Evolutionary conservation across 805 yeast genomes (phyloP).

Genomic region (Lachancea waltii): DNA sequence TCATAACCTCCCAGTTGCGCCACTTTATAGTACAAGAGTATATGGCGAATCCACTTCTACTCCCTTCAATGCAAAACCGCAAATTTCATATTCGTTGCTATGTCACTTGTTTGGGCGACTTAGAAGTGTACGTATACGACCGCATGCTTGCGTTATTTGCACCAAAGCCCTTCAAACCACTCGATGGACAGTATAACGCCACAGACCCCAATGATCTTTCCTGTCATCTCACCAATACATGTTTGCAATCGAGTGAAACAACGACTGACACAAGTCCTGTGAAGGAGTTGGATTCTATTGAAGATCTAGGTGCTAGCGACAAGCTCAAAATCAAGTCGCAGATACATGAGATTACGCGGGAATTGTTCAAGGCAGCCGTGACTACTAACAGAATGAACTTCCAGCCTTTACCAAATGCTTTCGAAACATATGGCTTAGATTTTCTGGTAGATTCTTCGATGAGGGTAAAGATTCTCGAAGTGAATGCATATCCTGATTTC

Average conservation of each 20-base stretch:
- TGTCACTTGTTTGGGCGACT: constrained; percentile 65
- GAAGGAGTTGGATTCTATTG: constrained; percentile 54
- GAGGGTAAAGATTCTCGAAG: constrained; percentile 64
- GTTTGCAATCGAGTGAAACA: constrained; percentile 58
- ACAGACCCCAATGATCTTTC: constrained; percentile 39
- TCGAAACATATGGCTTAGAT: constrained; percentile 87
- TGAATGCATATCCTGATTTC: constrained; percentile 93
- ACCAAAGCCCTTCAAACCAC: constrained; percentile 39
- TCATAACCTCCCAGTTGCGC: constrained; percentile 79
- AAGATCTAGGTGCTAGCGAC: constrained; percentile 35
- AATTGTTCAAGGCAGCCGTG: constrained; percentile 74
- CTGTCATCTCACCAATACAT: constrained; percentile 91
- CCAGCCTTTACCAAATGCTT: constrained; percentile 71
- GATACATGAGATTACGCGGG: constrained; percentile 57
- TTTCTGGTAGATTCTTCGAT: constrained; percentile 59
- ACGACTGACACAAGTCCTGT: constrained; percentile 41
- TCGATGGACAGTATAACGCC: constrained; percentile 28
- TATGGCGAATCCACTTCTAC: constrained; percentile 57
- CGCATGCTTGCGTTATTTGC: constrained; percentile 83
- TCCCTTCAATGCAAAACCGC: constrained; percentile 51
- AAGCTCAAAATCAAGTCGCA: constrained; percentile 43
- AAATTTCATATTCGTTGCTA: constrained; percentile 90
- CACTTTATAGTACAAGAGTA: constrained; percentile 90
- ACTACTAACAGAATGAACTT: constrained; percentile 79
- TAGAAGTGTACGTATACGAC: constrained; percentile 72